Evolutionary conservation across 805 yeast species (phyloP).

Genomic region (Monosporozyma aerobia): DNA sequence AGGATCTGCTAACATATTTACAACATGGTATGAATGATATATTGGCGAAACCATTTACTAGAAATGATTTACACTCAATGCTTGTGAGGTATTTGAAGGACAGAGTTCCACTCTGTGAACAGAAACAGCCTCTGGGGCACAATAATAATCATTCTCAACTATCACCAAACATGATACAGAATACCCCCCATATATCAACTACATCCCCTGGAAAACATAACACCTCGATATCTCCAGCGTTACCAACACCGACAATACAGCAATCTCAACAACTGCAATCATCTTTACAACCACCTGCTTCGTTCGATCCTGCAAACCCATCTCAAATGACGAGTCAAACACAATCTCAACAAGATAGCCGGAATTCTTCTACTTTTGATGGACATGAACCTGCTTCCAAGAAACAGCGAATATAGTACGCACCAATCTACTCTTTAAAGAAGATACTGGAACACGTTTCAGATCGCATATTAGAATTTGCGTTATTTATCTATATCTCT

Average conservation of each 20-base stretch:
- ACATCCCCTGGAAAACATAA: neutral
- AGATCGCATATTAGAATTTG: neutral
- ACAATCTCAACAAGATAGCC: neutral
- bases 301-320: neutral
- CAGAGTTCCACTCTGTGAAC: constrained; percentile 32
- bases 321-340: neutral
- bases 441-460: neutral
- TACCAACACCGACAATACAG: constrained; percentile 1
- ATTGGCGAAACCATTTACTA: constrained; percentile 88
- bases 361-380: neutral
- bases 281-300: neutral
- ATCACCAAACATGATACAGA: neutral
- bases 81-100: constrained; percentile 62
- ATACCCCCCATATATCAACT: constrained; percentile 1
- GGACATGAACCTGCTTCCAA: constrained; percentile 10
- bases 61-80: constrained; percentile 71
- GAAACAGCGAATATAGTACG: constrained; percentile 9
- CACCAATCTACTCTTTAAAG: too few species aligned
- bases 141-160: constrained; percentile 1
- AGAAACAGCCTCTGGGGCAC: constrained; percentile 6
- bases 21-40: constrained; percentile 90
- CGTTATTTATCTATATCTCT: neutral
- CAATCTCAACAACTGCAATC: neutral
- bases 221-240: neutral
- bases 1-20: constrained; percentile 69